Evolutionary conservation across 2,329 filamentous ascomycete species (phyloP).

Genomic region (Colletotrichum echinochloae): DNA sequence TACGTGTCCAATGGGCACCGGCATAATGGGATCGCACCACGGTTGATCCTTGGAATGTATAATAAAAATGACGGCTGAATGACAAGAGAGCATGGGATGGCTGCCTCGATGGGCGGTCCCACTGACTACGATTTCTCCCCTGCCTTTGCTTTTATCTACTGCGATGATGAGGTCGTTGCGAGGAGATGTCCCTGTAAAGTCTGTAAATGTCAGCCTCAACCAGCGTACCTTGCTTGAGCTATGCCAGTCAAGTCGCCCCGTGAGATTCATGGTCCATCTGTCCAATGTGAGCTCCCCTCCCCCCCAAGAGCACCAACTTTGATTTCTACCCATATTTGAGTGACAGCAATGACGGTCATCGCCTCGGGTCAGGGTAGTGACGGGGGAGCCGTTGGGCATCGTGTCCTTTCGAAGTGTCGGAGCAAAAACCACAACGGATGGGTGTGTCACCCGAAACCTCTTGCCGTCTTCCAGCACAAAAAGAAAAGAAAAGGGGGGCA

Average conservation of each 20-base stretch:
- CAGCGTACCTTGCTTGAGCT: neutral
- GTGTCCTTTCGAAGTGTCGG: no score
- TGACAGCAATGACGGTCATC: neutral
- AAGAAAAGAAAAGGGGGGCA: no score
- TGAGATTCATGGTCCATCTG: neutral
- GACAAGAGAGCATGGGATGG: neutral
- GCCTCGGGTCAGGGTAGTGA: no score
- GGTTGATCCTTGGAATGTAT: slow-evolving; percentile 19
- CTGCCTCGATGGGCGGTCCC: neutral
- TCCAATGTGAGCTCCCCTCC: neutral
- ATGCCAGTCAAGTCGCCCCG: neutral
- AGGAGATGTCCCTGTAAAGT: neutral
- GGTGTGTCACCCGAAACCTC: no score
- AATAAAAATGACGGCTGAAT: slow-evolving; percentile 24
- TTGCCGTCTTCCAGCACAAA: neutral
- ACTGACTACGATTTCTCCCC: neutral
- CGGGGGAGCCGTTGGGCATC: no score
- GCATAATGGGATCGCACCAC: slow-evolving; percentile 16
- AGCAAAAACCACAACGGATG: no score
- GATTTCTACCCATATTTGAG: neutral
- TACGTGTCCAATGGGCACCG: slow-evolving; percentile 1
- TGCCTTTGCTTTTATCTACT: neutral
- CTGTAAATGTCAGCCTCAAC: neutral
- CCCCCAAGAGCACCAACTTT: neutral
- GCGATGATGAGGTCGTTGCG: neutral